Evolutionary conservation across 73 alveolate genomes (phyloP), one percentile per base, ranked within the genome.

Genomic region (Uronychia binucleata): DNA sequence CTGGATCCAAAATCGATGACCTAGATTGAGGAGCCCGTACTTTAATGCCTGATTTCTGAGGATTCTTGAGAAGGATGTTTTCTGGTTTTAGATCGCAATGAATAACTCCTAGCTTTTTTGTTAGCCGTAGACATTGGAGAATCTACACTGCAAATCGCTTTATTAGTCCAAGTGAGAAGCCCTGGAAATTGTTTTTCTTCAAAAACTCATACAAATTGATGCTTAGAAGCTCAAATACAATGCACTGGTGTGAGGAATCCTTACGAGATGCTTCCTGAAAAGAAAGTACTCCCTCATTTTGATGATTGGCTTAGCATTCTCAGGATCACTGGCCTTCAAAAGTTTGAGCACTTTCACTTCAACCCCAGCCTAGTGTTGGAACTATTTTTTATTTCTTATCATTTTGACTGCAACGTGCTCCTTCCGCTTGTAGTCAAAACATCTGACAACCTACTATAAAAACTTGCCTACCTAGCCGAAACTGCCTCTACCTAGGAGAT

Each of bases 1-100:
- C 94, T 81, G 33, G 96, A 86, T 27, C 99, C 99, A 90, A 96
- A 95, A 86, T 96, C 99, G 29, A 96, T 96, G 77, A 96, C 81
- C 86, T 96, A 91, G 86, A n/a, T n/a, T n/a, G n/a, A n/a, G n/a
- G n/a, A n/a, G n/a, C n/a, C n/a, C n/a, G n/a, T n/a, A n/a, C n/a
- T n/a, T n/a, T n/a, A n/a, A 94, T 88, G 28, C 98, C 98, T 8
- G 94, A 75, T 80, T 91, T 91, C 33, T 90, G 85, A 26, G 96
- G 96, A 32, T 88, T 81, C 83, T 94, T 94, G 57, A 94, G 83
- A 59, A 94, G 83, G 28, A 94, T 91, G 46, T 94, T 94, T 76
- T 94, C 98, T 0, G 98, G 98, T 85, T 94, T 94, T 35, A 94
- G 79, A 79, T 94, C 98, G 67, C 98, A 94, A 85, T 94, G 98